Percentiles rank a stretch among this genome's conserved stretches.
These are phyloP conservation scores for Leccinum subrobustum DNA, from an alignment of 1,284 basidiomycete species.

Conservation along the genomic window DNA sequence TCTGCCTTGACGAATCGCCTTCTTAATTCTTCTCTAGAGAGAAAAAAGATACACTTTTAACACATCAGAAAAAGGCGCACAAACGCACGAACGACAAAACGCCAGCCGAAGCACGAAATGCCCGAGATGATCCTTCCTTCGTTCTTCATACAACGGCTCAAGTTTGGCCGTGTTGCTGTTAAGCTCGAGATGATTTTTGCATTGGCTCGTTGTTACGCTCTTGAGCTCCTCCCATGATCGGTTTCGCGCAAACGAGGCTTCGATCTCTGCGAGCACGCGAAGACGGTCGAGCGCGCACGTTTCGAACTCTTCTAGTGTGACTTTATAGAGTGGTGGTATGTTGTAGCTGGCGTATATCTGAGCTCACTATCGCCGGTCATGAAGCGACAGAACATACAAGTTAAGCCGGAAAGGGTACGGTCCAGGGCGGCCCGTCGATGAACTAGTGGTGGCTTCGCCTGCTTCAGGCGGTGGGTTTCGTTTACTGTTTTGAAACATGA, in stretches of 20 bases:
- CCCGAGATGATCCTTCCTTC: slow-evolving; percentile 86
- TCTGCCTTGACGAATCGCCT: slow-evolving; percentile 91
- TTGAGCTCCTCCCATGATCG: slow-evolving; percentile 76
- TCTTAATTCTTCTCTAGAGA: slow-evolving; percentile 82
- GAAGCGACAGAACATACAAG: slow-evolving; percentile 55
- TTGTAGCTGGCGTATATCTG: slow-evolving; percentile 64
- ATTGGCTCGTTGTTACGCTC: slow-evolving; percentile 57
- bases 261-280: slow-evolving; percentile 91
- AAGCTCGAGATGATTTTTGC: slow-evolving; percentile 74
- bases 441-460: background rate
- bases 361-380: slow-evolving; percentile 4
- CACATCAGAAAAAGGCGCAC: background rate
- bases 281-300: slow-evolving; percentile 88
- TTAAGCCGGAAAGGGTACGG: slow-evolving; percentile 74
- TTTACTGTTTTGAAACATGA: slow-evolving; percentile 25
- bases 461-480: slow-evolving; percentile 4
- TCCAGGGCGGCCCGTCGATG: background rate
- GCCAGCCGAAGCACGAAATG: slow-evolving; percentile 96
- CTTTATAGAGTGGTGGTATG: slow-evolving; percentile 82
- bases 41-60: background rate
- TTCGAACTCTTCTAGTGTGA: slow-evolving; percentile 97
- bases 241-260: slow-evolving; percentile 87
- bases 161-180: slow-evolving; percentile 55
- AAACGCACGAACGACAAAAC: slow-evolving; percentile 89
- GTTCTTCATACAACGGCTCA: slow-evolving; percentile 58